Evolutionary conservation across 1,284 basidiomycete genomes (phyloP), one percentile per base, ranked within the genome.

Genomic region (Cerrena zonata): DNA sequence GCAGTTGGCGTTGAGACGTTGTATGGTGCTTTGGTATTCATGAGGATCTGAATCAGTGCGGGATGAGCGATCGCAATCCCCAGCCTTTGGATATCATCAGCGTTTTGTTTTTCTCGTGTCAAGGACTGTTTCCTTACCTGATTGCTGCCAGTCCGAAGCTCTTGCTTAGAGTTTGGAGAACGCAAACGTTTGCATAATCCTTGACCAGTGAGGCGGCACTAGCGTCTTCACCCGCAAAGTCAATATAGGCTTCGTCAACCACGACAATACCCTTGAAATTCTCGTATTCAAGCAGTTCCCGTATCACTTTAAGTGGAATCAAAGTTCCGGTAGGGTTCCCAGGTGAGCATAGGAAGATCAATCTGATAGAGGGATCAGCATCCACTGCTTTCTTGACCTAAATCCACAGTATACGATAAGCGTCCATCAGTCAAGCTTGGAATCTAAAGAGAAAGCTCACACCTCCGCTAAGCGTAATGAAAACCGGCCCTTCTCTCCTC

Each of bases 161-260:
- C 67, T 99, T 99, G 69, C 91, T 95, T 26, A 98, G 73, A 0
- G 95, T 99, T 65, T 99, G 96, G 73, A 92, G 82, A 12, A 99
- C 94, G 60, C 91, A 87, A 4, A 99, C 59, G 64, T 99, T 99
- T 13, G 82, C 82, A 65, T 91, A 98, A 49, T 91, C 80, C 52
- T 83, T 75, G 46, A 96, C 75, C 21, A 99, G 73, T 5, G 59
- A 80, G 63, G 69, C 82, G 53, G 93, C 90, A 46, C 84, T 89
- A 37, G 77, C 70, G 7, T 76, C 77, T 27, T 75, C 65, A 0
- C 74, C 75, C 0, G 89, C 79, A 64, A 99, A 99, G 67, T 99
- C 96, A 62, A 99, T 91, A 70, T 99, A 99, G 0, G 96, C 96
- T 69, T 99, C 96, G 63, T 99, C 96, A 2, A 99, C 87, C 22